These are phyloP conservation scores for Selaginella moellendorffii DNA, from an alignment of 75 land plant species.

Conservation along the genomic window DNA sequence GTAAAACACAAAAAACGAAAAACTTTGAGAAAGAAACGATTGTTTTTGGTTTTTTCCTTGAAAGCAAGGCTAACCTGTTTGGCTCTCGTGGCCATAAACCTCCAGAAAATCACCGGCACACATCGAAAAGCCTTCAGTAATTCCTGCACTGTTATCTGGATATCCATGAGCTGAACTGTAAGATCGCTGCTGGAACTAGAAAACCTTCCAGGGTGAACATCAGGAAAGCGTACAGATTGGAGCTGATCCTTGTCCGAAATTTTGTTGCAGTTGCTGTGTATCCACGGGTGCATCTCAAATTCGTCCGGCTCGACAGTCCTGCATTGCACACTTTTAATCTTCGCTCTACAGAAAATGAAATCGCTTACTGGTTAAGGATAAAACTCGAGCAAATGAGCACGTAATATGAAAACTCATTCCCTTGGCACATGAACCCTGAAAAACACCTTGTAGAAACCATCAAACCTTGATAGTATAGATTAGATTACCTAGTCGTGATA, in stretches of 20 bases:
- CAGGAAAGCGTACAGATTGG: slow-evolving; percentile 75
- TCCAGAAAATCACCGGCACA: slow-evolving; percentile 99
- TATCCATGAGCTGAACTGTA: not conserved
- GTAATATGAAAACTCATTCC: slow-evolving; percentile 97
- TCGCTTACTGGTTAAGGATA: slow-evolving; percentile 80
- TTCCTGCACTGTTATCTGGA: slow-evolving; percentile 64
- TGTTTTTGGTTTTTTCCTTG: not conserved
- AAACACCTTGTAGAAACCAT: not conserved
- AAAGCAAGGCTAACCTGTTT: slow-evolving; percentile 37
- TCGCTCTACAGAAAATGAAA: not conserved
- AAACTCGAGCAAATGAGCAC: slow-evolving; percentile 98
- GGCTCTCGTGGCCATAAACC: slow-evolving; percentile 71
- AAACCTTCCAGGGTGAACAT: slow-evolving; percentile 93
- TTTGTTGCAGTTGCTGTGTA: slow-evolving; percentile 88
- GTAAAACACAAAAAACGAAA: slow-evolving; percentile 12
- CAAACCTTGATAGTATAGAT: not conserved
- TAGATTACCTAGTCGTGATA: slow-evolving; percentile 72
- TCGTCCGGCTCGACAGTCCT: slow-evolving; percentile 49
- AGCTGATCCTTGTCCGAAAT: slow-evolving; percentile 74
- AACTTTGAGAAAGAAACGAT: slow-evolving; percentile 1
- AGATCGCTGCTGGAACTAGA: not conserved
- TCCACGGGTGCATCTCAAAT: slow-evolving; percentile 95
- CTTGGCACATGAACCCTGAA: slow-evolving; percentile 84
- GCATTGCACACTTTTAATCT: slow-evolving; percentile 1
- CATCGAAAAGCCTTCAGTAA: slow-evolving; percentile 97